Evolutionary conservation across 805 yeast species (phyloP).

Genomic region (Saturnispora serradocipensis): DNA sequence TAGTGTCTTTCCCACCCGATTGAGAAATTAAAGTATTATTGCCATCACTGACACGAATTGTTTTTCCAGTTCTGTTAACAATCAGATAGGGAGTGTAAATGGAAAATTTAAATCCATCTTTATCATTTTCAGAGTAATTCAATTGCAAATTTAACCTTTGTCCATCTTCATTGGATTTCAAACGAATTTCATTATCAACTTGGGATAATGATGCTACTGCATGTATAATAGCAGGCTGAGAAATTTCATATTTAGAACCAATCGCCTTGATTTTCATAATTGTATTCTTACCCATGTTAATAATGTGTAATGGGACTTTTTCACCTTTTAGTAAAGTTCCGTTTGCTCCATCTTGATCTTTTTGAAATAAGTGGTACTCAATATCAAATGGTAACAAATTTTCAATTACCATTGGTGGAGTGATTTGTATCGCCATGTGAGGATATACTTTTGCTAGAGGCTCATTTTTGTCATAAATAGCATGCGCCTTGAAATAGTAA

Average conservation of each 20-base stretch:
- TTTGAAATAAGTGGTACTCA: conserved; percentile 66
- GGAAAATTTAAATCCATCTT: conserved; percentile 53
- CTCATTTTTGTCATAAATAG: conserved; percentile 53
- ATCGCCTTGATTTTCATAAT: conserved; percentile 60
- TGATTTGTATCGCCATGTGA: conserved; percentile 63
- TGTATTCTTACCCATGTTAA: conserved; percentile 47
- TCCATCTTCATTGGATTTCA: conserved; percentile 49
- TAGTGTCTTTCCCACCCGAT: conserved; percentile 19
- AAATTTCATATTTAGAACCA: conserved; percentile 49
- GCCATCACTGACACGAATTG: conserved; percentile 49
- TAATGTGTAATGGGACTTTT: conserved; percentile 70
- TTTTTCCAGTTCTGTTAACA: conserved; percentile 69
- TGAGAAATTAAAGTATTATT: conserved; percentile 40
- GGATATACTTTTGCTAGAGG: conserved; percentile 74
- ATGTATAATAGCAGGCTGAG: conserved; percentile 71
- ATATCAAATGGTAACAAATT: conserved; percentile 80
- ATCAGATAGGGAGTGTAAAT: conserved; percentile 82
- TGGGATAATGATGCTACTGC: conserved; percentile 29
- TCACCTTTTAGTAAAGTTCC: conserved; percentile 55
- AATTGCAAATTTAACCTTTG: conserved; percentile 57
- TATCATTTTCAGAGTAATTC: conserved; percentile 46
- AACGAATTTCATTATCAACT: conserved; percentile 34
- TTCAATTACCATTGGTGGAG: conserved; percentile 81
- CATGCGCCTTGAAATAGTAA: conserved; percentile 62
- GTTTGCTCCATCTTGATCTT: conserved; percentile 59